Evolutionary conservation across 2,329 filamentous ascomycete species (phyloP), one percentile per base, ranked within the genome.

Genomic region (Aspergillus pseudoterreus): DNA sequence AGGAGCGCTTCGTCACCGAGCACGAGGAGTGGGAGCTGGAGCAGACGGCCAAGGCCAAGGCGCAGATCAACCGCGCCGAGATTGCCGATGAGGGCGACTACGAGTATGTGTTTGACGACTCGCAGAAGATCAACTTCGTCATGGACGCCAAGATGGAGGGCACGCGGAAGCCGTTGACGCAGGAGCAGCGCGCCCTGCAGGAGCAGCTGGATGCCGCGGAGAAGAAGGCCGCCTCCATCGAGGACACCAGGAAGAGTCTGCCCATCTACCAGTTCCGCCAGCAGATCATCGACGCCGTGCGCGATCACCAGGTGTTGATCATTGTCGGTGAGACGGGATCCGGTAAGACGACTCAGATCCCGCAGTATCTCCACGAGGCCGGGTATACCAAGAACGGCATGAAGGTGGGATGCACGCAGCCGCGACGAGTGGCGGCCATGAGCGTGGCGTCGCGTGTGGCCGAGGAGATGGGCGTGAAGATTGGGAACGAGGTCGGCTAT

Each of bases 21-120:
- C 88, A 96, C 57, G 92, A 99, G 56, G 89, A 96, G 65, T 99
- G 92, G 92, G 94, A 99, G 68, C 78, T 84, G 52, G 92, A 97
- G 66, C 92, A 97, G 72, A 82, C 87, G 1, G 81, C 85, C 51
- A 95, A 95, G 69, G 92, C 90, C 5, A 94, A 92, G 68, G 85
- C 90, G 1, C 91, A 96, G 67, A 90, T 95, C 53, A 80, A 83
- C 58, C 83, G 84, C 48, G 75, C 84, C 0, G 90, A 95, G 65
- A 81, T 86, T 33, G 84, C 88, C 12, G 85, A 92, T 47, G 85
- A 91, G 58, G 85, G 85, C 11, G 86, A 95, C 52, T 99, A 97
- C 67, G 89, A 94, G 61, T 96, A 92, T 65, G 88, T 99, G 12
- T 85, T 99, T 67, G 94, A 99, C 62, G 87, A 95, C 58, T 82